Conservation (phyloP, 192 early-diverging fungal species). For the Entophlyctis luteolus region DNA sequence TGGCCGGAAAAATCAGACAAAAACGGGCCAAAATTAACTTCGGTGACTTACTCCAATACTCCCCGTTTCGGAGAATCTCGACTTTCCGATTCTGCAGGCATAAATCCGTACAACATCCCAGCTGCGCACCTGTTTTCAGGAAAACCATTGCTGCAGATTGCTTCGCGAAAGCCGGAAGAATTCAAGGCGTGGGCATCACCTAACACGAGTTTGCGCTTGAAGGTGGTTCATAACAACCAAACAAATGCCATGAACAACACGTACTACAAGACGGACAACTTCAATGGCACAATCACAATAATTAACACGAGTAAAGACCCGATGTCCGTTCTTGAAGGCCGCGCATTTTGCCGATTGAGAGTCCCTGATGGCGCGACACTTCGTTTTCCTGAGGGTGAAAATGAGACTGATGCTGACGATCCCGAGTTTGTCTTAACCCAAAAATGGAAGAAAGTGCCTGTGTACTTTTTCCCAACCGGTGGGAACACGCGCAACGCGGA, state of each 20-base stretch:
- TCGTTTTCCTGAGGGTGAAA: background rate
- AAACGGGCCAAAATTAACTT: constrained; percentile 11
- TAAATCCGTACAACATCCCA: constrained; percentile 14
- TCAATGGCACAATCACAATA: background rate
- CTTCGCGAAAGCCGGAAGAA: background rate
- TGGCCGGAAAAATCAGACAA: constrained; percentile 4
- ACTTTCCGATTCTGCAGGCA: background rate
- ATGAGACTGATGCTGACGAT: background rate
- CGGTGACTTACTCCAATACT: background rate
- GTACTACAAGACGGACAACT: background rate
- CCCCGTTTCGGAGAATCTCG: constrained; percentile 8
- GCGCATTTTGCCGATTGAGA: background rate
- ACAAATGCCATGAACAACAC: background rate
- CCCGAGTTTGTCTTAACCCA: background rate
- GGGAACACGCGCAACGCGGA: background rate
- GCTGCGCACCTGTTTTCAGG: background rate
- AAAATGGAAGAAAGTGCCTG: background rate
- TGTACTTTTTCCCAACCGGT: background rate
- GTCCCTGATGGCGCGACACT: background rate
- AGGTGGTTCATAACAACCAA: background rate
- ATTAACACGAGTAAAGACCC: background rate
- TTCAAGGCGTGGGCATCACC: constrained; percentile 4
- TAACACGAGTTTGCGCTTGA: background rate
- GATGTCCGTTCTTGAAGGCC: background rate
- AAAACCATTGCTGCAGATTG: background rate